A percentile compares a stretch with the other conserved stretches of the same genome.
Conservation (phyloP, 1,284 basidiomycete genomes). For the Hemileia vastatrix region DNA sequence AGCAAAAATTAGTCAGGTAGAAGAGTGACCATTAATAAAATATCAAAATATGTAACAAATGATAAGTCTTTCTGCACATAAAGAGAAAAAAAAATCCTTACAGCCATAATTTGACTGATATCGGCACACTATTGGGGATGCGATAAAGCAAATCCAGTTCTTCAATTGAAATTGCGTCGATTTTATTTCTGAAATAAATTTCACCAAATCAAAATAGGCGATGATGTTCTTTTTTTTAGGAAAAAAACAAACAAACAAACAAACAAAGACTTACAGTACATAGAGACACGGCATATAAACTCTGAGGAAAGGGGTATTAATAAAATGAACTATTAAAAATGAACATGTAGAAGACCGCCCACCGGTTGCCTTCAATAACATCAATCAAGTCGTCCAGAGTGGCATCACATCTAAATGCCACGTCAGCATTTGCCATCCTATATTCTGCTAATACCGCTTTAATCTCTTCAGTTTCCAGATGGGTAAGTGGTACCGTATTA, state of each 20-base stretch:
- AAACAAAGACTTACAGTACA: constrained; percentile 49
- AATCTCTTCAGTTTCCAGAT: constrained; percentile 91
- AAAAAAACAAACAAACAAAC: not conserved
- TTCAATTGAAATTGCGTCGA: constrained; percentile 96
- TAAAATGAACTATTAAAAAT: constrained; percentile 22
- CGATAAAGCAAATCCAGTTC: constrained; percentile 84
- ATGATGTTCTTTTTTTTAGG: not conserved
- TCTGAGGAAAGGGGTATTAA: constrained; percentile 47
- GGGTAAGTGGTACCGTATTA: constrained; percentile 93
- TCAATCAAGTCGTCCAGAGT: constrained; percentile 97
- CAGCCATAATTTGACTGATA: constrained; percentile 87
- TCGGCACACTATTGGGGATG: constrained; percentile 89
- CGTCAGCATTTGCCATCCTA: constrained; percentile 73
- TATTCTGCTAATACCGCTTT: constrained; percentile 94
- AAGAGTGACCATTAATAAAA: not conserved
- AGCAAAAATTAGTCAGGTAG: not conserved
- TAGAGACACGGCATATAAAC: constrained; percentile 89
- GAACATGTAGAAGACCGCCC: constrained; percentile 26
- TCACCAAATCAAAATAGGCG: constrained; percentile 20
- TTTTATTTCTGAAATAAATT: constrained; percentile 53
- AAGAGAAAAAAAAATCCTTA: not conserved
- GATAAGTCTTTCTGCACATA: not conserved
- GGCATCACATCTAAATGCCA: constrained; percentile 87
- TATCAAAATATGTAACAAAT: not conserved
- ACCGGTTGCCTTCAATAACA: constrained; percentile 85